Conservation (phyloP, 306 rosid genomes). For the Citrullus colocynthis region DNA sequence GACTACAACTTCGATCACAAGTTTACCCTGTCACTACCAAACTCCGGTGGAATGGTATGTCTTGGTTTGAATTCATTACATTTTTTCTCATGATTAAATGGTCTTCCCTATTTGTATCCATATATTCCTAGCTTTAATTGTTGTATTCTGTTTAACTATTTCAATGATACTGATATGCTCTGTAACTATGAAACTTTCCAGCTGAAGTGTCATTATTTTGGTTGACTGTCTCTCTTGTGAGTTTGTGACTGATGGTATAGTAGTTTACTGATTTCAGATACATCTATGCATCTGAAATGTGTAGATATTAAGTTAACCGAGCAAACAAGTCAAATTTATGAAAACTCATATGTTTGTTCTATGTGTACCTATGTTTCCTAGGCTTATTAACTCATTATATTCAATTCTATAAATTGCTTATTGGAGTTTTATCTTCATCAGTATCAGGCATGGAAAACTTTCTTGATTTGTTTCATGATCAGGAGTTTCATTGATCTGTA, state of each 20-base stretch:
- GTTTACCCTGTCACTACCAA: conserved; percentile 54
- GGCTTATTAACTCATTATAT: not conserved
- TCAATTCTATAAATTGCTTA: not conserved
- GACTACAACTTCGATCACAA: conserved; percentile 84
- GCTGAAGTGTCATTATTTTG: not conserved
- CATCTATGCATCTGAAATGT: not conserved
- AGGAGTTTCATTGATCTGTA: not conserved
- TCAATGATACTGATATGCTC: not conserved
- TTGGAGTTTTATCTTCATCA: not conserved
- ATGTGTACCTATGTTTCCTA: not conserved
- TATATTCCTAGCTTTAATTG: not conserved
- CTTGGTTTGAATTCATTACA: not conserved
- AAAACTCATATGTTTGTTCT: not conserved
- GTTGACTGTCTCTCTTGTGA: not conserved
- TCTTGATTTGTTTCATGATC: not conserved
- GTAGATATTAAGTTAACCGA: not conserved
- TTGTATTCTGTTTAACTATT: not conserved
- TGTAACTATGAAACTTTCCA: not conserved
- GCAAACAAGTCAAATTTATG: not conserved
- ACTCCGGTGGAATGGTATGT: conserved; percentile 65
- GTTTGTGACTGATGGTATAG: not conserved
- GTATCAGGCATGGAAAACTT: not conserved
- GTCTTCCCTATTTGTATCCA: not conserved
- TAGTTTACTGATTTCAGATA: not conserved
- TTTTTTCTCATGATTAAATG: not conserved